phyloP scores from a whole-genome alignment of 331 rosid species.

The Acacia pycnantha region DNA sequence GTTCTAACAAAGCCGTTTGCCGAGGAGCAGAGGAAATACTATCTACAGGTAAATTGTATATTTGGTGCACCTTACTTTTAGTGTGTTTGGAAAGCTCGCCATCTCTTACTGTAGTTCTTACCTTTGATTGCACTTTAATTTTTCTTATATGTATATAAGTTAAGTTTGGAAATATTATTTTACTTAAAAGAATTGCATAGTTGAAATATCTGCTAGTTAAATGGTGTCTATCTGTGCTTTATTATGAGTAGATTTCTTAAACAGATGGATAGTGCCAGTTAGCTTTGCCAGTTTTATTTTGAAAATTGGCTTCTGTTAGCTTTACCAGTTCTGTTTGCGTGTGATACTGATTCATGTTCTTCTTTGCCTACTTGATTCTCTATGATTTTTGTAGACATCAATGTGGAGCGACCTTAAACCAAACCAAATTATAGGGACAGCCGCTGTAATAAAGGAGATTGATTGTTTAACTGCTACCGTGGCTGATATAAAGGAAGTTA shows the following conservation, averaged over 20 bases:
- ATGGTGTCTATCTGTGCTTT: background rate
- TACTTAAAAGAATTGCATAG: background rate
- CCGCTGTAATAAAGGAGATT: constrained; percentile 75
- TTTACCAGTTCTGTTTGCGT: background rate
- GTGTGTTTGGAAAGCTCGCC: background rate
- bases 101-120: background rate
- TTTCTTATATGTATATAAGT: background rate
- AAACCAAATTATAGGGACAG: constrained; percentile 79
- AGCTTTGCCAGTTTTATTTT: background rate
- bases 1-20: constrained; percentile 73
- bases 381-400: constrained; percentile 67
- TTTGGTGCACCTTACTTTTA: constrained; percentile 16
- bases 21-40: constrained; percentile 92
- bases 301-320: background rate
- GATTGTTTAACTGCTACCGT: constrained; percentile 92
- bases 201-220: constrained; percentile 14
- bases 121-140: background rate
- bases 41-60: constrained; percentile 73
- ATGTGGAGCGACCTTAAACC: constrained; percentile 94
- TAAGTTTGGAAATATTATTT: background rate
- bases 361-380: background rate
- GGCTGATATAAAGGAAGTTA: constrained; percentile 74
- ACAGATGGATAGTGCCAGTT: background rate
- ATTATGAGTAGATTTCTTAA: background rate
- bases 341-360: constrained; percentile 30